Conservation (phyloP, 371 early-diverging fungal species). For the Batkoa obscura region DNA sequence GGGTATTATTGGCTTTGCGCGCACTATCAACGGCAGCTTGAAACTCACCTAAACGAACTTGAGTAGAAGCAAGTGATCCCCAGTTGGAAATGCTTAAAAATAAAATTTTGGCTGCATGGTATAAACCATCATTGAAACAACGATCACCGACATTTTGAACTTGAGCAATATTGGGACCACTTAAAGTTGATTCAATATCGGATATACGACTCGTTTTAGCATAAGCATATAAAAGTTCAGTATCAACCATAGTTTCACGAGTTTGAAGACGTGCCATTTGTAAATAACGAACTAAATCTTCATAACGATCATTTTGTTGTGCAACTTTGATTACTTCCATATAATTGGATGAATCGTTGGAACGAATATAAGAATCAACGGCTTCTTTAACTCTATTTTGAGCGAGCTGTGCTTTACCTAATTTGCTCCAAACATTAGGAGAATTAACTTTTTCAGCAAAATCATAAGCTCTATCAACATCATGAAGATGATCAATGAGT, state of each 20-base stretch:
- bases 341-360: slow-evolving; percentile 78
- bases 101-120: slow-evolving; percentile 81
- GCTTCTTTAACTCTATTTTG: slow-evolving; percentile 81
- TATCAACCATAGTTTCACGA: slow-evolving; percentile 83
- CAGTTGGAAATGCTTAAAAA: slow-evolving; percentile 90
- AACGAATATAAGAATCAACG: slow-evolving; percentile 88
- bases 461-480: slow-evolving; percentile 87
- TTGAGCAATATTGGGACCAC: slow-evolving; percentile 83
- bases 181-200: slow-evolving; percentile 85
- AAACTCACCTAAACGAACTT: slow-evolving; percentile 86
- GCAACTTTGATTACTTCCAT: slow-evolving; percentile 72
- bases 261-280: slow-evolving; percentile 83
- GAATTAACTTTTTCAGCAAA: slow-evolving; percentile 81
- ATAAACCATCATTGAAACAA: slow-evolving; percentile 79
- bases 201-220: slow-evolving; percentile 81
- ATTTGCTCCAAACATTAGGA: slow-evolving; percentile 81
- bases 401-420: slow-evolving; percentile 87
- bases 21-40: slow-evolving; percentile 94
- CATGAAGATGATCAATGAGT: slow-evolving; percentile 73
- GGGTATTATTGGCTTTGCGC: slow-evolving; percentile 88
- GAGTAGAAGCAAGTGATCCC: slow-evolving; percentile 84
- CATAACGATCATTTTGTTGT: slow-evolving; percentile 61
- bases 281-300: slow-evolving; percentile 79
- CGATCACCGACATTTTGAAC: slow-evolving; percentile 85
- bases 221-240: slow-evolving; percentile 80